These are phyloP conservation scores for Hymenoscyphus albidus DNA, from an alignment of 2,329 filamentous ascomycete species.

Conservation along the genomic window DNA sequence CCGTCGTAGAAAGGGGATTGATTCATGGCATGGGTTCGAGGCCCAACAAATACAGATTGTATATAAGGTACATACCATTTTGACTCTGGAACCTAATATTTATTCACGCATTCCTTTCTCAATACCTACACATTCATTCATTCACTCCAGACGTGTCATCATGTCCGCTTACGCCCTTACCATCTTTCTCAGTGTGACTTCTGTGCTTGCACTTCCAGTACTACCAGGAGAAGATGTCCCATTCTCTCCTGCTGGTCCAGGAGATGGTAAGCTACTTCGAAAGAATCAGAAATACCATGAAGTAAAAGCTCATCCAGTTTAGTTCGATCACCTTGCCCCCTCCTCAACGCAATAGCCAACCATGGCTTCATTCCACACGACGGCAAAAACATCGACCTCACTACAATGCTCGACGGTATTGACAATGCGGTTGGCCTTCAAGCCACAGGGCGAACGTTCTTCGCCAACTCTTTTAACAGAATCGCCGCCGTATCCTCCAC, in stretches of 20 bases:
- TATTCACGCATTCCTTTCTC: too few relatives aligned
- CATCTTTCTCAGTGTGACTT: not conserved
- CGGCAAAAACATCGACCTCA: conserved; percentile 4
- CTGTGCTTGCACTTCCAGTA: not conserved
- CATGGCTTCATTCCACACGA: conserved; percentile 9
- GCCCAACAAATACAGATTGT: too few relatives aligned
- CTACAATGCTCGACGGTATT: not conserved
- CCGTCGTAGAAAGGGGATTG: too few relatives aligned
- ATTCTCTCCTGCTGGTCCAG: not conserved
- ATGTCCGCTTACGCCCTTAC: not conserved
- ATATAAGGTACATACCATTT: too few relatives aligned
- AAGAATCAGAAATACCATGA: not conserved
- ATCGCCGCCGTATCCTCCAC: conserved; percentile 1
- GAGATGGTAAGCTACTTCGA: not conserved
- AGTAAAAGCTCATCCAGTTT: not conserved
- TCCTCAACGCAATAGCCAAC: conserved; percentile 13
- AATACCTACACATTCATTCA: too few relatives aligned
- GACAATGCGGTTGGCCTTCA: not conserved
- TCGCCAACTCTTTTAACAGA: not conserved
- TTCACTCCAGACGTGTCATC: not conserved
- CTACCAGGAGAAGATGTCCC: not conserved
- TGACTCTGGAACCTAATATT: too few relatives aligned
- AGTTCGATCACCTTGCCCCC: conserved; percentile 11
- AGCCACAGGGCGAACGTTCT: not conserved
- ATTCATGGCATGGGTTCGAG: too few relatives aligned